Percentiles rank a stretch among this genome's conserved stretches.
These are phyloP conservation scores for Pelargonium australe DNA, from an alignment of 441 rosid genomes.

Conservation along the genomic window DNA sequence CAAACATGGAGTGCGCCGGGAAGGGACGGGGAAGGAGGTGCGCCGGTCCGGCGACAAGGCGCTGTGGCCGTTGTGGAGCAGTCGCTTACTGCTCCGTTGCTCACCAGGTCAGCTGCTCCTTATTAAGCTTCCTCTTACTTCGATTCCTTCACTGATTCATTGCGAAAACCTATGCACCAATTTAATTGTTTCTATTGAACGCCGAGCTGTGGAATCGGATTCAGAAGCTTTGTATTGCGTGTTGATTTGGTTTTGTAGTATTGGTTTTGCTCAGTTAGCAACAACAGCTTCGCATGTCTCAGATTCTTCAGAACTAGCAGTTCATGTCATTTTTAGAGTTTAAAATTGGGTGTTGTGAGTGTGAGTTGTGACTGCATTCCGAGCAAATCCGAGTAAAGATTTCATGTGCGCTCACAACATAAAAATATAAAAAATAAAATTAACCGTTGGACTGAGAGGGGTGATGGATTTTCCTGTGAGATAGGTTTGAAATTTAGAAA, in stretches of 20 bases:
- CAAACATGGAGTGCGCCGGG: slow-evolving; percentile 73
- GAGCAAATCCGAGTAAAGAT: neutral
- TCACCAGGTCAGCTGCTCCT: slow-evolving; percentile 51
- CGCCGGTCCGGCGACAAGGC: slow-evolving; percentile 52
- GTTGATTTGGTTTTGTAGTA: too few relatives aligned
- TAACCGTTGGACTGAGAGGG: too few relatives aligned
- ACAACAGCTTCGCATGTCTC: too few relatives aligned
- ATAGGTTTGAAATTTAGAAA: too few relatives aligned
- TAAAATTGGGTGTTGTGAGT: neutral
- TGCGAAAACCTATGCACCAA: neutral
- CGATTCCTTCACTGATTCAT: neutral
- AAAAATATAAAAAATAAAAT: too few relatives aligned
- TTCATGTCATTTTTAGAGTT: neutral
- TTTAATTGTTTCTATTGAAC: neutral
- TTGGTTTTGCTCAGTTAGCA: too few relatives aligned
- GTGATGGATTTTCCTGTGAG: too few relatives aligned
- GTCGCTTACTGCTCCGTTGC: slow-evolving; percentile 76
- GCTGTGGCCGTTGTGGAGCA: slow-evolving; percentile 70
- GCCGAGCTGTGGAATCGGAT: neutral
- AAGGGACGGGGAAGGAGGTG: slow-evolving; percentile 61
- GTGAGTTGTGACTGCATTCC: neutral
- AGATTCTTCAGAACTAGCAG: neutral
- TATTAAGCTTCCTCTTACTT: neutral
- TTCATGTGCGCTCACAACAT: too few relatives aligned
- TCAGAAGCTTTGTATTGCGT: too few relatives aligned